phyloP scores from a whole-genome alignment of 768 basidiomycete genomes.

The Sporobolomyces roseus region DNA sequence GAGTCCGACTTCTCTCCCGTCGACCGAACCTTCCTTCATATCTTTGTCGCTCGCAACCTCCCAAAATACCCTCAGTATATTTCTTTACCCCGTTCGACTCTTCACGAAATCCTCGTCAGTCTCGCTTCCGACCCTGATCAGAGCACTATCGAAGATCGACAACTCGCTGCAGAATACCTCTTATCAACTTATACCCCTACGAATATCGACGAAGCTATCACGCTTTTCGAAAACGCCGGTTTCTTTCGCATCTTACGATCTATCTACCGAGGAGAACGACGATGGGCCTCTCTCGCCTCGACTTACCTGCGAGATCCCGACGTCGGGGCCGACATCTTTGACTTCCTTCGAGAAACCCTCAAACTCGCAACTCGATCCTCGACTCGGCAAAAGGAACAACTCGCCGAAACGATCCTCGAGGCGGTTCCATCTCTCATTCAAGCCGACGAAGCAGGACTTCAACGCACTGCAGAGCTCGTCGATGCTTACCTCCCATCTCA shows the following conservation, averaged over 20 bases:
- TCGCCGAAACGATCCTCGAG: conserved; percentile 57
- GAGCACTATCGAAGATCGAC: conserved; percentile 83
- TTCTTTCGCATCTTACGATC: conserved; percentile 86
- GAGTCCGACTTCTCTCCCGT: conserved; percentile 55
- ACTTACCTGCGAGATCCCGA: conserved; percentile 73
- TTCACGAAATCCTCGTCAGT: conserved; percentile 71
- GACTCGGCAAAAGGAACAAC: conserved; percentile 49
- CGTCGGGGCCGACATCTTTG: conserved; percentile 48
- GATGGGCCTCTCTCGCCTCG: conserved; percentile 69
- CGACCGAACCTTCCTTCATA: conserved; percentile 80
- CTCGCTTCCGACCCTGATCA: conserved; percentile 71
- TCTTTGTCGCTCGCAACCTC: conserved; percentile 92
- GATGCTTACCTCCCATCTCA: conserved; percentile 64
- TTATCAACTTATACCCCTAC: conserved; percentile 80
- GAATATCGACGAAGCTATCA: conserved; percentile 57
- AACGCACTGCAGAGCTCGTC: conserved; percentile 66
- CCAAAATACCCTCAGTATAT: conserved; percentile 93
- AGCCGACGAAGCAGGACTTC: conserved; percentile 53
- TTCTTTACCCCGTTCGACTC: conserved; percentile 60
- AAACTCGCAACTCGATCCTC: conserved; percentile 22
- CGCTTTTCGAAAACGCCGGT: conserved; percentile 71
- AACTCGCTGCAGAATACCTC: conserved; percentile 88
- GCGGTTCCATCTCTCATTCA: conserved; percentile 66
- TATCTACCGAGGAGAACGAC: conserved; percentile 69
- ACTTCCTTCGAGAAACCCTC: conserved; percentile 35